These are phyloP conservation scores for Vickermania spadyakhi DNA, from an alignment of 208 protist genomes.

Conservation along the genomic window DNA sequence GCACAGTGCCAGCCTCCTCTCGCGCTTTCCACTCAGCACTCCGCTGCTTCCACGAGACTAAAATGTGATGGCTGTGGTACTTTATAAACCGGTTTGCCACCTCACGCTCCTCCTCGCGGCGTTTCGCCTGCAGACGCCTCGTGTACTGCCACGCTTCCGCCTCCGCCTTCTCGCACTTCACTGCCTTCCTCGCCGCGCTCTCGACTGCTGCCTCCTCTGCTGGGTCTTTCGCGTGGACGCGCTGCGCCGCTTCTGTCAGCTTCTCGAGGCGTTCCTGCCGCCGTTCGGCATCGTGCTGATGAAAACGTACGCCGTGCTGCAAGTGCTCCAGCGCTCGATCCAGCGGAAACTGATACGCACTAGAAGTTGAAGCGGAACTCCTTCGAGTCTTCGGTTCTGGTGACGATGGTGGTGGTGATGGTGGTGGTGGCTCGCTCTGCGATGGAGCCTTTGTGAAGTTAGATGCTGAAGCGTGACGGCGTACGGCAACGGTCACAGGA, in stretches of 20 bases:
- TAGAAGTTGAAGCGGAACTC: too few species aligned
- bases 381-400: too few species aligned
- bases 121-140: neutral
- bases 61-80: slow-evolving; percentile 70
- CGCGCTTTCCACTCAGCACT: neutral
- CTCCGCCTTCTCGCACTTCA: neutral
- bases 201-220: neutral
- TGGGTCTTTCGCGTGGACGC: neutral
- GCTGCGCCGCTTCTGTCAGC: neutral
- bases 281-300: neutral
- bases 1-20: neutral
- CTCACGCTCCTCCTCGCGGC: neutral
- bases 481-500: too few species aligned
- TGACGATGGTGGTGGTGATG: too few species aligned
- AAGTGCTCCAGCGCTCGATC: slow-evolving; percentile 27
- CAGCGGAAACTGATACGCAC: too few species aligned
- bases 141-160: neutral
- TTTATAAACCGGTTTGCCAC: slow-evolving; percentile 29
- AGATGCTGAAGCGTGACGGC: too few species aligned
- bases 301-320: slow-evolving; percentile 8
- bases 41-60: slow-evolving; percentile 10
- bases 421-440: too few species aligned
- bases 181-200: neutral
- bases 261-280: neutral
- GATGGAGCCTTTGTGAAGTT: too few species aligned